Percentiles rank a stretch among this genome's conserved stretches.
phyloP scores from a whole-genome alignment of 805 yeast genomes.

The Starmerella sirachaensis region DNA sequence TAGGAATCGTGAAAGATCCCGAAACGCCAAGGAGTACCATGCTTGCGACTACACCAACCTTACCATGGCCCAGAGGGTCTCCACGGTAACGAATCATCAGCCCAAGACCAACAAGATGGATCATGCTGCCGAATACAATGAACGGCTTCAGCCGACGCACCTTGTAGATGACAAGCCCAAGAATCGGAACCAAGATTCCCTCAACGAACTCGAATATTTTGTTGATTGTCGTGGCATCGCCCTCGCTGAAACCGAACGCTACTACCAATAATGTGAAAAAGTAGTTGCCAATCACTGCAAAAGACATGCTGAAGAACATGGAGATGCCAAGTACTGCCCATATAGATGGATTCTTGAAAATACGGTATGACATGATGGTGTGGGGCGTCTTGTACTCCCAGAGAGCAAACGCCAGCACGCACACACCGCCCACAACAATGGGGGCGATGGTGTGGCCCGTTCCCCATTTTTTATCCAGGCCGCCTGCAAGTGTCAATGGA shows the following conservation, averaged over 20 bases:
- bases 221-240: slow-evolving; percentile 53
- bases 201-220: slow-evolving; percentile 36
- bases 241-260: slow-evolving; percentile 44
- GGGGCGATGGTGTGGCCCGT: slow-evolving; percentile 54
- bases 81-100: slow-evolving; percentile 44
- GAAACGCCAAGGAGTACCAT: slow-evolving; percentile 55
- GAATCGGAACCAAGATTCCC: background rate
- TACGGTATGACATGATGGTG: slow-evolving; percentile 48
- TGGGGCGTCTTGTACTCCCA: slow-evolving; percentile 50
- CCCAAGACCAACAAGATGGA: slow-evolving; percentile 53
- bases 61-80: slow-evolving; percentile 30
- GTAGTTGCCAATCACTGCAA: slow-evolving; percentile 48
- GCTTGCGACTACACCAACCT: slow-evolving; percentile 49
- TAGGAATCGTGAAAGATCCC: slow-evolving; percentile 57
- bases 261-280: slow-evolving; percentile 55
- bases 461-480: slow-evolving; percentile 42
- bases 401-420: slow-evolving; percentile 41
- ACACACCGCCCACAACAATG: slow-evolving; percentile 49
- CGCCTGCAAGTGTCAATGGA: slow-evolving; percentile 68
- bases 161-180: slow-evolving; percentile 41
- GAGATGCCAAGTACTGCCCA: slow-evolving; percentile 55
- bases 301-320: slow-evolving; percentile 35
- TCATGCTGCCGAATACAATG: slow-evolving; percentile 43
- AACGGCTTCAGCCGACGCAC: slow-evolving; percentile 45
- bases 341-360: slow-evolving; percentile 55